phyloP scores from a whole-genome alignment of 441 rosid genomes.

The Gossypium davidsonii region DNA sequence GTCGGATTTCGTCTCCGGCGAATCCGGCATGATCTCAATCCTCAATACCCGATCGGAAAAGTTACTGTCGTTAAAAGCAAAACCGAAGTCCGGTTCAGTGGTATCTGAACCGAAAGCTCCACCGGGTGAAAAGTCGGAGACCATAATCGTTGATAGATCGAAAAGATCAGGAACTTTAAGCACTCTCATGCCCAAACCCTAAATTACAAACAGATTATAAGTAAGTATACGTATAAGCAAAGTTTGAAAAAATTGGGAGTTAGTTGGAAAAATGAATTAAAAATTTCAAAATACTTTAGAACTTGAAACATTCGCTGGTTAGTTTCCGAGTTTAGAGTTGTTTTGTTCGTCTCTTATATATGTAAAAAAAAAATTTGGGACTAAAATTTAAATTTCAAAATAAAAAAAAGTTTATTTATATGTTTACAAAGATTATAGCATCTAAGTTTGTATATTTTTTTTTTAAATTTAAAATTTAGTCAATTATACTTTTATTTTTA shows the following conservation, averaged over 20 bases:
- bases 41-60: constrained; percentile 56
- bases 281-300: not conserved
- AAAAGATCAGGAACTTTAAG: constrained; percentile 36
- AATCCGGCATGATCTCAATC: constrained; percentile 39
- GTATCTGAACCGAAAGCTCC: not conserved
- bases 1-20: constrained; percentile 28
- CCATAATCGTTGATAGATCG: constrained; percentile 40
- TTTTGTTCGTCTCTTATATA: constrained; percentile 27
- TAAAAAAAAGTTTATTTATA: no score
- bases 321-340: constrained; percentile 1
- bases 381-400: not conserved
- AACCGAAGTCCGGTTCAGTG: constrained; percentile 36
- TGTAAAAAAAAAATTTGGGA: no score
- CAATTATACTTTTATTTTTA: no score
- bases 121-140: constrained; percentile 34
- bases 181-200: constrained; percentile 25
- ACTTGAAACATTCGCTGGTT: not conserved
- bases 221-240: not conserved
- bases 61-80: constrained; percentile 53
- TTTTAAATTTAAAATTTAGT: no score
- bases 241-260: not conserved
- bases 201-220: not conserved
- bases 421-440: no score
- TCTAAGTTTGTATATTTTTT: no score
- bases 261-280: not conserved